phyloP scores from a whole-genome alignment of 257 asterid species.

The Primulina huaijiensis region DNA sequence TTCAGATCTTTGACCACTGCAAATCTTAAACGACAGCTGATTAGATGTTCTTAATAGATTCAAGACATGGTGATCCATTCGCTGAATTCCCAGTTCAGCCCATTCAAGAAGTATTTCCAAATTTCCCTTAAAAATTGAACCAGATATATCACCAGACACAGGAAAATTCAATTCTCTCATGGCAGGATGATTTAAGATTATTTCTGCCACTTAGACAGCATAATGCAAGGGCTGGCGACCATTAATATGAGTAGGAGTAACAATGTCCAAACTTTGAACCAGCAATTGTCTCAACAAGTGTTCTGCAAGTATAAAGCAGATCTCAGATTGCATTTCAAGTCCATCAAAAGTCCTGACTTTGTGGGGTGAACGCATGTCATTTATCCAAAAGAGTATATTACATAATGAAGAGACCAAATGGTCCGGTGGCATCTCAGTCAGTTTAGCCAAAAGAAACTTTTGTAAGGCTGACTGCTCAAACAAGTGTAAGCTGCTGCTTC shows the following conservation, averaged over 20 bases:
- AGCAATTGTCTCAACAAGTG: constrained; percentile 52
- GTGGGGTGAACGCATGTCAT: constrained; percentile 44
- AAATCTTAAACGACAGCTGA: constrained; percentile 45
- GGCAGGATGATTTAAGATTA: constrained; percentile 62
- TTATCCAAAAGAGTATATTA: constrained; percentile 67
- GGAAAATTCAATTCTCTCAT: constrained; percentile 53
- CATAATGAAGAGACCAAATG: constrained; percentile 58
- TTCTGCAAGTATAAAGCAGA: constrained; percentile 50
- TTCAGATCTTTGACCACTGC: constrained; percentile 29
- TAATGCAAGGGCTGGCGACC: constrained; percentile 31
- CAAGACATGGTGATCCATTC: constrained; percentile 60
- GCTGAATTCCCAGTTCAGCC: constrained; percentile 42
- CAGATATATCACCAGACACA: constrained; percentile 44
- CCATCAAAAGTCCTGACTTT: constrained; percentile 36
- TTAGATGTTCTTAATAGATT: constrained; percentile 48
- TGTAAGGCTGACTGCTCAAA: constrained; percentile 41
- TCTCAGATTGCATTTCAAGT: constrained; percentile 54
- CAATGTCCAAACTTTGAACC: constrained; percentile 35
- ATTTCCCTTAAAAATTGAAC: constrained; percentile 42
- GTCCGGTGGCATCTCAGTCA: constrained; percentile 56
- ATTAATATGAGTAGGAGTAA: constrained; percentile 27
- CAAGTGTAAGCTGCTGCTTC: constrained; percentile 38
- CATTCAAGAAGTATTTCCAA: constrained; percentile 46
- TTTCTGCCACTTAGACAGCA: constrained; percentile 57
- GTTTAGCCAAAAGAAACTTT: constrained; percentile 61